These are phyloP conservation scores for Sphaerosporella brunnea DNA, from an alignment of 495 filamentous ascomycete species.

Conservation along the genomic window DNA sequence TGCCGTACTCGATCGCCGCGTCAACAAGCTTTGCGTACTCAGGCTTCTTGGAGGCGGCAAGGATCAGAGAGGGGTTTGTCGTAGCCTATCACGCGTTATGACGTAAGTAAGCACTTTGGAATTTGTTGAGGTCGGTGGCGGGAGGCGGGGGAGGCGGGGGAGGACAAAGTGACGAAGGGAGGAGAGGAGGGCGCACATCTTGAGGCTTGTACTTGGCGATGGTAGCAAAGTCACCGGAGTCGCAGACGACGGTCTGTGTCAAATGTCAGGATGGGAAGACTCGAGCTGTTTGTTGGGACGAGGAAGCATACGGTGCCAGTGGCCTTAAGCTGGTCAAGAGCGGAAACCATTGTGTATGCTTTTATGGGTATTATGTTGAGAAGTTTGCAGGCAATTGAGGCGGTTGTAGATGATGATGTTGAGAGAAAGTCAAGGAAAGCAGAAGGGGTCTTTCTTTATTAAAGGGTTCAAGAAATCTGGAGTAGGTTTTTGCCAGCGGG, in stretches of 20 bases:
- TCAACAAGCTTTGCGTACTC: constrained; percentile 92
- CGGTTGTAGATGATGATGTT: neutral
- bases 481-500: neutral
- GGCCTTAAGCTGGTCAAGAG: constrained; percentile 92
- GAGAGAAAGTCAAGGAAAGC: neutral
- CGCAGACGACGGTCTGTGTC: constrained; percentile 74
- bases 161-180: no score
- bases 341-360: constrained; percentile 19
- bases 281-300: constrained; percentile 17
- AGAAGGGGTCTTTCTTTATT: neutral
- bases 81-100: constrained; percentile 15
- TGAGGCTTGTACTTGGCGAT: constrained; percentile 99
- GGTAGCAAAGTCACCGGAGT: constrained; percentile 81
- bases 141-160: neutral
- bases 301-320: constrained; percentile 62
- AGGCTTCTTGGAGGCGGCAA: constrained; percentile 92
- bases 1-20: constrained; percentile 66
- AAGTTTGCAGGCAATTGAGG: neutral
- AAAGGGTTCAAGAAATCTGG: neutral
- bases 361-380: neutral
- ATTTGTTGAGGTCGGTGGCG: neutral
- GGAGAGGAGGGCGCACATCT: constrained; percentile 46
- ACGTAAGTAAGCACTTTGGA: neutral
- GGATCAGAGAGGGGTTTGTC: constrained; percentile 95
- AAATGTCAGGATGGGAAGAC: constrained; percentile 13